These are phyloP conservation scores for Penicillium sp. DNA, from an alignment of 2,329 filamentous ascomycete genomes.

Conservation along the genomic window DNA sequence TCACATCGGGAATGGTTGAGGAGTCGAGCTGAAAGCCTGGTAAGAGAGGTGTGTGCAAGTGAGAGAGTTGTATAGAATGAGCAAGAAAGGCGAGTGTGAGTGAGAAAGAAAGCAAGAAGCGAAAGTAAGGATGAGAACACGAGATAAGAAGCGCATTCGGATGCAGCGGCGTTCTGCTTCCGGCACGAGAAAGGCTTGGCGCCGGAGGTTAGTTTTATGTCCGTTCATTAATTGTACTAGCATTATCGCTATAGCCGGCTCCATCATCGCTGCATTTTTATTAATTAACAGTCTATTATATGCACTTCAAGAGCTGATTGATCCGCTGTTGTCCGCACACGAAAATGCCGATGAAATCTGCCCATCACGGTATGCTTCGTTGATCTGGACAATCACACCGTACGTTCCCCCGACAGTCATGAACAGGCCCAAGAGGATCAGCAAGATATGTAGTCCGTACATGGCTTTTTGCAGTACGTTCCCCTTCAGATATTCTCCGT, in stretches of 20 bases:
- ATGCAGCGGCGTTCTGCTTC: not conserved
- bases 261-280: too few relatives aligned
- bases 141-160: not conserved
- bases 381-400: constrained; percentile 20
- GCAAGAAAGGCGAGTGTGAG: not conserved
- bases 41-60: too few relatives aligned
- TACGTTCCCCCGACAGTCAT: constrained; percentile 48
- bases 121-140: not conserved
- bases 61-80: not conserved
- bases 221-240: not conserved
- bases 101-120: not conserved
- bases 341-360: constrained; percentile 19
- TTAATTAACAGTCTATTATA: not conserved
- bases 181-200: not conserved
- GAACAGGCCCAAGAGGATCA: constrained; percentile 49
- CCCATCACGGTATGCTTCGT: constrained; percentile 18
- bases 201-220: constrained; percentile 1
- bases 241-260: not conserved
- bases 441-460: constrained; percentile 43
- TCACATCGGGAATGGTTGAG: constrained; percentile 5
- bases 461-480: constrained; percentile 32
- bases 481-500: constrained; percentile 43
- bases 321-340: constrained; percentile 20
- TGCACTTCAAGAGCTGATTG: not conserved
- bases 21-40: not conserved